Percentiles rank a stretch among this genome's conserved stretches.
Evolutionary conservation across 306 rosid genomes (phyloP).

Genomic region (Pueraria montana): DNA sequence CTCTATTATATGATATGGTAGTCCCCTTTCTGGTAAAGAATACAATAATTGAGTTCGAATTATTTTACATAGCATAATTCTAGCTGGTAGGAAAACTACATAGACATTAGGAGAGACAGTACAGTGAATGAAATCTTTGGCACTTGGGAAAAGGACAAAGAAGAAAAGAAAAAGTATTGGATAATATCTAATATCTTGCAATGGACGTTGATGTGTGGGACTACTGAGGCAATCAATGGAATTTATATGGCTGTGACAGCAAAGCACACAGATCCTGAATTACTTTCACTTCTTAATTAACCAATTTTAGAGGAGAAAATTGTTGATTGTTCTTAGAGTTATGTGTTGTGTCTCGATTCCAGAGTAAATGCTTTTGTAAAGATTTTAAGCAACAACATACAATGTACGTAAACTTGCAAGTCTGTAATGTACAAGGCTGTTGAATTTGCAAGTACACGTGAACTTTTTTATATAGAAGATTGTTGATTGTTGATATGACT

Average conservation of each 20-base stretch:
- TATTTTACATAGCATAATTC: constrained; percentile 9
- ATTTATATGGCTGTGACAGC: constrained; percentile 3
- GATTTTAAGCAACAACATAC: background rate
- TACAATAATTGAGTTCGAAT: constrained; percentile 40
- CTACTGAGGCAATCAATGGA: background rate
- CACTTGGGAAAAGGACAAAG: constrained; percentile 24
- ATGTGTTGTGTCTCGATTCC: background rate
- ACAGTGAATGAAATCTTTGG: constrained; percentile 12
- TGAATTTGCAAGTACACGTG: constrained; percentile 14
- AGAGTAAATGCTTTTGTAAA: background rate
- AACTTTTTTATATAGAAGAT: background rate
- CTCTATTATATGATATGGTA: constrained; percentile 17
- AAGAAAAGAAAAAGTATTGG: background rate
- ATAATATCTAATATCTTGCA: background rate
- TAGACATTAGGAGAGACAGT: background rate
- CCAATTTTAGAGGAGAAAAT: constrained; percentile 2
- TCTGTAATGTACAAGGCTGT: background rate
- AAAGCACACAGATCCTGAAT: background rate
- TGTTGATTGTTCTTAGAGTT: background rate
- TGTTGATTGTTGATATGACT: constrained; percentile 4
- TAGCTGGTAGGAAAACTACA: constrained; percentile 29
- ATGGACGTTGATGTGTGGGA: constrained; percentile 5
- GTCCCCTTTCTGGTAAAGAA: constrained; percentile 10
- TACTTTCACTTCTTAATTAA: background rate
- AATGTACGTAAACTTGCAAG: background rate